A percentile compares a stretch with the other conserved stretches of the same genome.
Evolutionary conservation across 352 stramenopile species (phyloP).

Genomic region (Globisporangium spinosum): DNA sequence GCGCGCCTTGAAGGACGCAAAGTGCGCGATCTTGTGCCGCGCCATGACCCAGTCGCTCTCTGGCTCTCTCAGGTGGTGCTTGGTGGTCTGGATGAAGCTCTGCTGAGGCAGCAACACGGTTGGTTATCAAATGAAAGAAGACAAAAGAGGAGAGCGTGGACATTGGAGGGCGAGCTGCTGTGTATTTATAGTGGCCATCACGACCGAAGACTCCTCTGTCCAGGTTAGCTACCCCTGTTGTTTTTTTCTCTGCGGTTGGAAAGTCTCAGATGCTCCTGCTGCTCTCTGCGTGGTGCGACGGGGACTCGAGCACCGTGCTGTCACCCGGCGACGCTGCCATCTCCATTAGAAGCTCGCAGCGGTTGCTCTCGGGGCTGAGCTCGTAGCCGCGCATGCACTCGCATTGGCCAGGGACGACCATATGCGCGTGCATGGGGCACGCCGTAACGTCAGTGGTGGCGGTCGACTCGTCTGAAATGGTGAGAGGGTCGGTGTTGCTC

Average conservation of each 20-base stretch:
- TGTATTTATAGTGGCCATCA: slow-evolving; percentile 5
- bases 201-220: not conserved
- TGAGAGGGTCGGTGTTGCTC: not conserved
- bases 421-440: slow-evolving; percentile 37
- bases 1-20: not conserved
- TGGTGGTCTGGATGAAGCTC: not conserved
- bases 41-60: not conserved
- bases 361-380: slow-evolving; percentile 21
- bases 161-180: not conserved
- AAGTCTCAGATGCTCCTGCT: slow-evolving; percentile 5
- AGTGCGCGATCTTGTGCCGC: not conserved
- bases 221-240: not conserved
- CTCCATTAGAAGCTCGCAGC: slow-evolving; percentile 26
- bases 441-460: not conserved
- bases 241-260: not conserved
- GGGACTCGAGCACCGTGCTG: not conserved
- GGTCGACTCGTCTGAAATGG: not conserved
- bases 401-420: slow-evolving; percentile 31
- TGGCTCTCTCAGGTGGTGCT: not conserved
- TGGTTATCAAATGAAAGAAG: not conserved
- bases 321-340: not conserved
- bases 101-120: not conserved
- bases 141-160: not conserved
- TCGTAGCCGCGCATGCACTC: slow-evolving; percentile 44
- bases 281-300: slow-evolving; percentile 1